Evolutionary conservation across 2,329 filamentous ascomycete genomes (phyloP).

Genomic region (Thyridium curvatum): DNA sequence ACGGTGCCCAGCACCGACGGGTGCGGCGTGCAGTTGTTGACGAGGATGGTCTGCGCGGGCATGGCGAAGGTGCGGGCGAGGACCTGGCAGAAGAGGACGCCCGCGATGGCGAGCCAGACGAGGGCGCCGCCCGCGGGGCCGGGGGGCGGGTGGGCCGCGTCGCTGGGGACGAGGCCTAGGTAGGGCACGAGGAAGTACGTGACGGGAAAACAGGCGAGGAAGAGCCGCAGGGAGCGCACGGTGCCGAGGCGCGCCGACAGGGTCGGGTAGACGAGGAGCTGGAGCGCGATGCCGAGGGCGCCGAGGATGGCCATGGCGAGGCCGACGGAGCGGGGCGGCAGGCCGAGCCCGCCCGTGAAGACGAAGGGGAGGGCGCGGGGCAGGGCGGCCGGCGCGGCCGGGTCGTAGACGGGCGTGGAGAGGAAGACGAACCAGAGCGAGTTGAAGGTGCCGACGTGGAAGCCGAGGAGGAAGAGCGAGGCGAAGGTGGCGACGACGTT

Average conservation of each 20-base stretch:
- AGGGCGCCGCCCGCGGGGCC: slow-evolving; percentile 43
- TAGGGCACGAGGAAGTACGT: slow-evolving; percentile 66
- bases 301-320: slow-evolving; percentile 73
- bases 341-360: slow-evolving; percentile 71
- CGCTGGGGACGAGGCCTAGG: slow-evolving; percentile 54
- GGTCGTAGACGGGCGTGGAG: slow-evolving; percentile 58
- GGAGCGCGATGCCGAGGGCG: slow-evolving; percentile 66
- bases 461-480: slow-evolving; percentile 63
- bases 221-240: slow-evolving; percentile 60
- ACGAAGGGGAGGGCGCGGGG: slow-evolving; percentile 43
- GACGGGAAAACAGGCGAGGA: slow-evolving; percentile 63
- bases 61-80: slow-evolving; percentile 64
- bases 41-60: slow-evolving; percentile 50
- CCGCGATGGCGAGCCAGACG: slow-evolving; percentile 60
- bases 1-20: slow-evolving; percentile 52
- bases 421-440: slow-evolving; percentile 72
- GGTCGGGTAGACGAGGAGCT: slow-evolving; percentile 64
- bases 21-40: slow-evolving; percentile 56
- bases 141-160: slow-evolving; percentile 36
- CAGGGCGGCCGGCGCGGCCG: slow-evolving; percentile 19
- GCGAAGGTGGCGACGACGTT: slow-evolving; percentile 50
- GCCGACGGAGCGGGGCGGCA: slow-evolving; percentile 66
- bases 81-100: slow-evolving; percentile 62
- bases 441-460: slow-evolving; percentile 72
- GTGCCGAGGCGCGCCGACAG: slow-evolving; percentile 63